Evolutionary conservation across 2,329 filamentous ascomycete species (phyloP).

Genomic region (Lithohypha guttulata): DNA sequence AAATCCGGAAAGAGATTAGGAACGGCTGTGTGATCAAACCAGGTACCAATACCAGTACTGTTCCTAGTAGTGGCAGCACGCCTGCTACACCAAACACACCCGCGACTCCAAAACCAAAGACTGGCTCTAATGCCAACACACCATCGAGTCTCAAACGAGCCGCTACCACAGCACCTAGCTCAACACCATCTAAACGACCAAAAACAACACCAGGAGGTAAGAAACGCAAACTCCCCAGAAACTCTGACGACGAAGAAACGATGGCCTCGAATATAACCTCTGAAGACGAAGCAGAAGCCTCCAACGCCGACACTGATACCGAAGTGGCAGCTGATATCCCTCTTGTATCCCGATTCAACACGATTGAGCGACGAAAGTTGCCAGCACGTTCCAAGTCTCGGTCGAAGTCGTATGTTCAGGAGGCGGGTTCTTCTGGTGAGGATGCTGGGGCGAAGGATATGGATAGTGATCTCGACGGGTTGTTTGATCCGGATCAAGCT

Average conservation of each 20-base stretch:
- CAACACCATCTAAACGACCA: not conserved
- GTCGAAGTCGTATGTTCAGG: conserved; percentile 29
- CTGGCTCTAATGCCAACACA: not conserved
- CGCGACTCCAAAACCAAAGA: not conserved
- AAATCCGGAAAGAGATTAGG: not conserved
- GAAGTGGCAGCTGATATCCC: too few relatives aligned
- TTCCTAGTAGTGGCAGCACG: not conserved
- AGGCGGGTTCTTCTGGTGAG: conserved; percentile 44
- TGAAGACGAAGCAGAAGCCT: too few relatives aligned
- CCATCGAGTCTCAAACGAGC: not conserved
- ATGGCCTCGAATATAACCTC: too few relatives aligned
- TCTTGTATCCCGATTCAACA: too few relatives aligned
- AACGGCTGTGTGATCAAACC: not conserved
- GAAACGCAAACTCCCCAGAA: conserved; percentile 4
- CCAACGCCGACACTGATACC: too few relatives aligned
- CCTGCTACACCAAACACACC: not conserved
- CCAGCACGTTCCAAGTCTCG: conserved; percentile 2
- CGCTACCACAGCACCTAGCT: not conserved
- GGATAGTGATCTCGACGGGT: not conserved
- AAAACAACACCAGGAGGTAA: not conserved
- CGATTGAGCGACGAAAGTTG: not conserved
- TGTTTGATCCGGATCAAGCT: not conserved
- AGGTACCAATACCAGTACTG: too few relatives aligned
- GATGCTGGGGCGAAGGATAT: not conserved
- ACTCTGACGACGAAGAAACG: too few relatives aligned